A percentile compares a stretch with the other conserved stretches of the same genome.
These are phyloP conservation scores for Monosporascus sp. DNA, from an alignment of 2,329 filamentous ascomycete genomes.

Conservation along the genomic window DNA sequence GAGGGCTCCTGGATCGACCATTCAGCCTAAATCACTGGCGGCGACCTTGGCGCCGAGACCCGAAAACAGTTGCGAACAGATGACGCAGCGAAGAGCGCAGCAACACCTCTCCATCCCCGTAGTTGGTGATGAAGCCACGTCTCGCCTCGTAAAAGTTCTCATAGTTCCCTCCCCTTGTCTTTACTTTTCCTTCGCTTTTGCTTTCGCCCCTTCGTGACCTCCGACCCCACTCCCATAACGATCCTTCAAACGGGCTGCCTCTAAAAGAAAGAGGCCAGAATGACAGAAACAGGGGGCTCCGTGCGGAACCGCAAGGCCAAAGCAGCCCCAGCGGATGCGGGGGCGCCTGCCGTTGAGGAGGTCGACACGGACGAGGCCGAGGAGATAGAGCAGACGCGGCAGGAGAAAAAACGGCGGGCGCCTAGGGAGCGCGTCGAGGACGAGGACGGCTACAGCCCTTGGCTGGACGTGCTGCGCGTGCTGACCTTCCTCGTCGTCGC, in stretches of 20 bases:
- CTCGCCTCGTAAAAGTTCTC: not conserved
- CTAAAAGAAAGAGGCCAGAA: not conserved
- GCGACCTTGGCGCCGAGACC: not conserved
- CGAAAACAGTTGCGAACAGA: not conserved
- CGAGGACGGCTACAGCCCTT: constrained; percentile 53
- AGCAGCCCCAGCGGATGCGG: constrained; percentile 15
- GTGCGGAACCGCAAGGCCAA: constrained; percentile 40
- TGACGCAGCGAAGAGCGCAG: not conserved
- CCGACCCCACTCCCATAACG: no score
- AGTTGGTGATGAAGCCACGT: not conserved
- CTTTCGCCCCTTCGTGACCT: not conserved
- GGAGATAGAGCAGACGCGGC: constrained; percentile 10
- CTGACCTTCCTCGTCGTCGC: constrained; percentile 61
- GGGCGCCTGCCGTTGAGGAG: constrained; percentile 13
- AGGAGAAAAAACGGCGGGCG: constrained; percentile 17
- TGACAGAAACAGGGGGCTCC: constrained; percentile 18
- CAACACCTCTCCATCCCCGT: not conserved
- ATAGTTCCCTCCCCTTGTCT: not conserved
- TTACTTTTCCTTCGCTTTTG: not conserved
- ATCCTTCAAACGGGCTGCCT: no score
- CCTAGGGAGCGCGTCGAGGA: constrained; percentile 42
- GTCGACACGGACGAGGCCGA: constrained; percentile 8
- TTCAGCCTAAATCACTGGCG: not conserved
- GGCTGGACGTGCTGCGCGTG: constrained; percentile 65
- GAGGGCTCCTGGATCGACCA: not conserved